Base-by-base conservation (phyloP, 192 early-diverging fungal genomes). In the Podila horticola region DNA sequence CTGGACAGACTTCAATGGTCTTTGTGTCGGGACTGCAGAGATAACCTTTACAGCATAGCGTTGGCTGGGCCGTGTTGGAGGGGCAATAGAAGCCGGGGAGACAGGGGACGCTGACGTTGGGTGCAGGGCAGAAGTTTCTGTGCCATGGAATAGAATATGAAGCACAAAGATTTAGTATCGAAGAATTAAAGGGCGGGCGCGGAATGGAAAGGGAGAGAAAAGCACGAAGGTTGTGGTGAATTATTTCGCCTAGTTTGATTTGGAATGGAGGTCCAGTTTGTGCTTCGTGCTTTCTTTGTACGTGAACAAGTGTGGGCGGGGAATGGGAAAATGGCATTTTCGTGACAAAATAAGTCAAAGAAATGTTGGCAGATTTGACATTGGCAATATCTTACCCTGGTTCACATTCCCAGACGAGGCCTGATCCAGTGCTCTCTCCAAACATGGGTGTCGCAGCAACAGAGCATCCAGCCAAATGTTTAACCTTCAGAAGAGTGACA, bases 11-110 rank as follows among this genome's bases (percentile, higher is more conserved):
- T 33, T 66, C 48, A 41, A 89, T 84, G 5, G 75, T 71, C 31
- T 52, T 81, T 17, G 85, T 69, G 20, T 86, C 82, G 19, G 36
- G 29, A 24, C 85, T 86, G 76, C 91, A 91, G 41, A 86, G 84
- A 68, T 83, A 90, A 20, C 90, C 89, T 2, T 70, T 55, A 63
- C 86, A 88, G 71, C 92, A 93, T 48, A 89, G 88, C 6, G 82
- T 61, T 36, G 92, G 91, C 67, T 92, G 83, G 30, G 83, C 82
- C 15, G 88, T 82, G 48, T 88, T 84, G 2, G 45, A 67, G 8
- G 88, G 86, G 72, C 88, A 88, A 38, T 82, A 83, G 77, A 89
- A 79, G 28, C 75, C 75, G 22, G 75, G 75, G 11, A 79, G 34
- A 51, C 75, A 79, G 1, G 75, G 75, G 3, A 79, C 75, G 1